A percentile compares a stretch with the other conserved stretches of the same genome.
These are phyloP conservation scores for Leccinum arenicola DNA, from an alignment of 768 basidiomycete species.

Conservation along the genomic window DNA sequence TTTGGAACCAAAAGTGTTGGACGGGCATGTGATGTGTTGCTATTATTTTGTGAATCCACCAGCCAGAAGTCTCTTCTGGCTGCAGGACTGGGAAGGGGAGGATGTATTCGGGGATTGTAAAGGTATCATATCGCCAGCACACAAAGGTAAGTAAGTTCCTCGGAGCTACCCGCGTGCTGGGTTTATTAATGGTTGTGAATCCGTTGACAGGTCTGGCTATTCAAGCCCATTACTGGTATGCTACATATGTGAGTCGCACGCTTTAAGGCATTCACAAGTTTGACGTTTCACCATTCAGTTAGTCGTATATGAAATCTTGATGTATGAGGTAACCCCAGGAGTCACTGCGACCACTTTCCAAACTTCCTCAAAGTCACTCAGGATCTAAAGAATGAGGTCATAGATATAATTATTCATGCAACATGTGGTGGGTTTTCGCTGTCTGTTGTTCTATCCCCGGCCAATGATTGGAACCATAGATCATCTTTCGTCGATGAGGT, in stretches of 20 bases:
- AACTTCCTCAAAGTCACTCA: slow-evolving; percentile 22
- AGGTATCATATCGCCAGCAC: slow-evolving; percentile 17
- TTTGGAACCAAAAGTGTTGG: slow-evolving; percentile 38
- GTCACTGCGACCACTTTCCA: slow-evolving; percentile 34
- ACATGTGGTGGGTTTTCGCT: slow-evolving; percentile 19
- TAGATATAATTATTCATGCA: slow-evolving; percentile 24
- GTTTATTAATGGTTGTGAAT: slow-evolving; percentile 26
- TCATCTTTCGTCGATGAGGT: slow-evolving; percentile 27
- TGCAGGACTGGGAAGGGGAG: slow-evolving; percentile 40
- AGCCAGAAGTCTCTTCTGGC: slow-evolving; percentile 50
- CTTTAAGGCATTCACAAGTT: not conserved
- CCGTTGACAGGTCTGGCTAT: slow-evolving; percentile 30
- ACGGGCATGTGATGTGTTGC: slow-evolving; percentile 30
- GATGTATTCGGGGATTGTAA: slow-evolving; percentile 29
- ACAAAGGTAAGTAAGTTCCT: slow-evolving; percentile 28
- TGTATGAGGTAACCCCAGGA: not conserved
- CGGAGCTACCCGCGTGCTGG: too few relatives aligned
- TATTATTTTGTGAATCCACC: slow-evolving; percentile 56
- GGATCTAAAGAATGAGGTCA: slow-evolving; percentile 24
- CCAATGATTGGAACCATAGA: slow-evolving; percentile 5
- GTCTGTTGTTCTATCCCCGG: not conserved
- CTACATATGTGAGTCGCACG: slow-evolving; percentile 3
- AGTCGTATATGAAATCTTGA: not conserved
- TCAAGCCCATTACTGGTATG: slow-evolving; percentile 37
- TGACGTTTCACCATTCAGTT: slow-evolving; percentile 6